Evolutionary conservation across 2,329 filamentous ascomycete species (phyloP).

Genomic region (Ophiocordyceps robertsii): DNA sequence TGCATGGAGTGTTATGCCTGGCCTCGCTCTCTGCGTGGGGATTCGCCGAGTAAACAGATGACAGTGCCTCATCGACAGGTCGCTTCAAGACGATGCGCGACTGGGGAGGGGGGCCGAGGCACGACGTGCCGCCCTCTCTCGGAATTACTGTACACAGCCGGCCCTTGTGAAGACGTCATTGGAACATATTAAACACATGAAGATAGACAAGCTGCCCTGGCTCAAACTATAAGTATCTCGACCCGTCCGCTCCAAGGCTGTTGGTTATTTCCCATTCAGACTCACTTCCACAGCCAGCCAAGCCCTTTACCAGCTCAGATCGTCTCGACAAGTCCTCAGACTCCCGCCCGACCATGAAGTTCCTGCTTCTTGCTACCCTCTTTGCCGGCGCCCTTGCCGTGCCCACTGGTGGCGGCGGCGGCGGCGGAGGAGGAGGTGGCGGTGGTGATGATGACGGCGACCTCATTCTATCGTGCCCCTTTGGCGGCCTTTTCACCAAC

Average conservation of each 20-base stretch:
- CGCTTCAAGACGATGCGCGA: no score
- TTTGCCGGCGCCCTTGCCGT: constrained; percentile 6
- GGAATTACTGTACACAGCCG: no score
- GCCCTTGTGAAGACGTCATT: no score
- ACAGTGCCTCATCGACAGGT: no score
- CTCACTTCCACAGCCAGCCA: not conserved
- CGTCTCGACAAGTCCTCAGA: not conserved
- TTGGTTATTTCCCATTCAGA: not conserved
- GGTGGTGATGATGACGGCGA: no score
- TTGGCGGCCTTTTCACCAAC: constrained; percentile 4
- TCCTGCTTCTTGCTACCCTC: constrained; percentile 4
- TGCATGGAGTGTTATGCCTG: no score
- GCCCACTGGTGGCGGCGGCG: constrained; percentile 2
- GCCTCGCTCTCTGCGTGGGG: no score
- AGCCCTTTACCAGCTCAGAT: not conserved
- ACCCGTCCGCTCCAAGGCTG: not conserved
- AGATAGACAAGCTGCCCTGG: not conserved
- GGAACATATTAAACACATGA: not conserved
- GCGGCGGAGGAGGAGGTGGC: not conserved
- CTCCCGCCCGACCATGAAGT: not conserved
- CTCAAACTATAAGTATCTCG: not conserved
- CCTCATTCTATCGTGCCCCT: not conserved
- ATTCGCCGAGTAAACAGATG: no score
- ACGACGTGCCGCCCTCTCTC: no score
- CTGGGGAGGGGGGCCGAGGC: no score